A percentile compares a stretch with the other conserved stretches of the same genome.
Evolutionary conservation across 2,329 filamentous ascomycete species (phyloP).

Genomic region (Cytospora chrysosperma): DNA sequence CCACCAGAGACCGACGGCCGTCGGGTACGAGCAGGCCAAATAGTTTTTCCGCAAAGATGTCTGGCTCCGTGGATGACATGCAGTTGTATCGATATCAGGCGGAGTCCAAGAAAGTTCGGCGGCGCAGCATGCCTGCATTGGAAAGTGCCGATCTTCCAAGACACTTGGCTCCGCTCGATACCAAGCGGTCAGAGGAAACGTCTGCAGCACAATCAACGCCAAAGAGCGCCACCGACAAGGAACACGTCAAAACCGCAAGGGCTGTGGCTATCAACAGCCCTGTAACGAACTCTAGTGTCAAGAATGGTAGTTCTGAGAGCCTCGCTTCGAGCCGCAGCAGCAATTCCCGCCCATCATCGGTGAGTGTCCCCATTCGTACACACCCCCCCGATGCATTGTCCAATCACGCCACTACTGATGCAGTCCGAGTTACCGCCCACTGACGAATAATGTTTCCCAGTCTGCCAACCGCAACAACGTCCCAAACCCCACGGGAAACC

Average conservation of each 20-base stretch:
- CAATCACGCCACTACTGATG: conserved; percentile 39
- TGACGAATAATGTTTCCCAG: conserved; percentile 52
- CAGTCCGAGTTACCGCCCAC: conserved; percentile 32
- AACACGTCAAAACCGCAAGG: conserved; percentile 37
- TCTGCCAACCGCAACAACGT: conserved; percentile 58
- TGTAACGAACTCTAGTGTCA: conserved; percentile 30
- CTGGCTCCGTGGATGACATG: conserved; percentile 65
- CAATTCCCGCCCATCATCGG: conserved; percentile 62
- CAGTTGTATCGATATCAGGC: conserved; percentile 62
- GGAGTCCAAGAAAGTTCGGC: conserved; percentile 71
- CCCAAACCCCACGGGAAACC: conserved; percentile 52
- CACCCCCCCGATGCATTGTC: conserved; percentile 34
- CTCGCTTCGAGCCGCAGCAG: conserved; percentile 57
- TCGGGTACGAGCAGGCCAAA: conserved; percentile 48
- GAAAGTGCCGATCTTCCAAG: conserved; percentile 47
- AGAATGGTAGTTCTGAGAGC: conserved; percentile 65
- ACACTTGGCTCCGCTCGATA: conserved; percentile 38
- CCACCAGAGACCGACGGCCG: conserved; percentile 34
- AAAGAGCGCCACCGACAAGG: conserved; percentile 38
- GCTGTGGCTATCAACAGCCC: conserved; percentile 37
- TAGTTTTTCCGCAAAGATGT: conserved; percentile 48
- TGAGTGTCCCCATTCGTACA: conserved; percentile 46
- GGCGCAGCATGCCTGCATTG: conserved; percentile 75
- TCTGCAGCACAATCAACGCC: conserved; percentile 32
- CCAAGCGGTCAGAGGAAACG: conserved; percentile 37